These are phyloP conservation scores for Scenedesmus sp. DNA, from an alignment of 163 green algal genomes.

Conservation along the genomic window DNA sequence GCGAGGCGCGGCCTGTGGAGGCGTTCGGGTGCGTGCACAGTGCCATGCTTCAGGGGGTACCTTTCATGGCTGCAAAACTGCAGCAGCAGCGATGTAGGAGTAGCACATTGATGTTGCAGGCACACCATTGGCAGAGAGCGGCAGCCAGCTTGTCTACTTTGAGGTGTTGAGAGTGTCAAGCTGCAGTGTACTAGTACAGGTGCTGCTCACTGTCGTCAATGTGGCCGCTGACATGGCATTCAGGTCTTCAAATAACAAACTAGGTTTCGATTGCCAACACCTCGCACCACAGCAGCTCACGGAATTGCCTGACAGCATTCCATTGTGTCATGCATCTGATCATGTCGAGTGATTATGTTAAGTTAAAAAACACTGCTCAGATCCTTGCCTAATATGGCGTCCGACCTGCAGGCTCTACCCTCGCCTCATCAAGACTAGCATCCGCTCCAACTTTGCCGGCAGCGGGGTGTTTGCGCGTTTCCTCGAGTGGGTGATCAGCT, in stretches of 20 bases:
- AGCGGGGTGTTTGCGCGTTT: not conserved
- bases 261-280: no score
- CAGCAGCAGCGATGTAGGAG: not conserved
- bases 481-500: slow-evolving; percentile 10
- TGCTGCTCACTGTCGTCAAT: not conserved
- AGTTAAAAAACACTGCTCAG: no score
- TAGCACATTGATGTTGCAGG: not conserved
- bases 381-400: not conserved
- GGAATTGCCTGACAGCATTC: no score
- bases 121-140: no score
- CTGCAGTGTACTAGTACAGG: not conserved
- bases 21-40: not conserved
- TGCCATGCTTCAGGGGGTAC: not conserved
- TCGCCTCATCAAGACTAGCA: slow-evolving; percentile 26
- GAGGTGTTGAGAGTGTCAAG: no score
- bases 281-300: no score
- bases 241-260: no score
- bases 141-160: no score
- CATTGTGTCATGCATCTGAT: no score
- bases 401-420: slow-evolving; percentile 24
- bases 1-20: not conserved
- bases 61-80: not conserved
- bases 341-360: no score
- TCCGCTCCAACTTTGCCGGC: slow-evolving; percentile 13
- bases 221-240: no score